Base-by-base conservation (phyloP, 2,329 filamentous ascomycete species). In the Arthroderma sp. region DNA sequence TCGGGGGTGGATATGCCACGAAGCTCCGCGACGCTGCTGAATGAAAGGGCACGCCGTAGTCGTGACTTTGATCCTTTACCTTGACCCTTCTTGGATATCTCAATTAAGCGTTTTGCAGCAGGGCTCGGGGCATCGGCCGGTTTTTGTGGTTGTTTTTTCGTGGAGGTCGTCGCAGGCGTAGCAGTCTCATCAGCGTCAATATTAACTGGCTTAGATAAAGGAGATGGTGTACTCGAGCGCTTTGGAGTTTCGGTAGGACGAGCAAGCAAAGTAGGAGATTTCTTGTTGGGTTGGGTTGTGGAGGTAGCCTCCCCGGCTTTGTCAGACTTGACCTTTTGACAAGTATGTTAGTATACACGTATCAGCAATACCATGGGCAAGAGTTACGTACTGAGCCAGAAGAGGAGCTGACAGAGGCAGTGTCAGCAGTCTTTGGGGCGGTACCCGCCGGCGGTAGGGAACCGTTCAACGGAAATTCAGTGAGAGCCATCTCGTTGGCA, bases 11-110 rank as follows among this genome's bases (percentile, higher is more conserved):
- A 84, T 11, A 84, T 86, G 67, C 86, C 86, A 61, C 86, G 82
- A 52, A 98, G 82, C 68, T 98, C 93, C 7, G 91, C 88, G 43
- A 91, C 88, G 69, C 91, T 97, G 54, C 93, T 91, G 72, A 98
- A 98, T 0, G 93, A 98, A 66, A 98, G 95, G 0, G 93, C 93
- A 64, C 93, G 82, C 57, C 93, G 83, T 59, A 98, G 77, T 63
- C 91, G 81, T 1, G 86, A 88, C 74, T 96, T 96, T 74, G 85
- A 89, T 68, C 89, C 90, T 62, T 84, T 80, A 68, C 82, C 87
- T 28, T 77, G 77, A 56, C 88, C 88, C 68, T 87, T 91, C 63
- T 91, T 87, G 60, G 85, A 91, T 57, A 97, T 79, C n/a, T 91
- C 89, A 49, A 87, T 84, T 39, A 97, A 80, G 58, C 94, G 89